A percentile compares a stretch with the other conserved stretches of the same genome.
Evolutionary conservation across 768 basidiomycete species (phyloP).

Genomic region (Leccinum fibrillosum): DNA sequence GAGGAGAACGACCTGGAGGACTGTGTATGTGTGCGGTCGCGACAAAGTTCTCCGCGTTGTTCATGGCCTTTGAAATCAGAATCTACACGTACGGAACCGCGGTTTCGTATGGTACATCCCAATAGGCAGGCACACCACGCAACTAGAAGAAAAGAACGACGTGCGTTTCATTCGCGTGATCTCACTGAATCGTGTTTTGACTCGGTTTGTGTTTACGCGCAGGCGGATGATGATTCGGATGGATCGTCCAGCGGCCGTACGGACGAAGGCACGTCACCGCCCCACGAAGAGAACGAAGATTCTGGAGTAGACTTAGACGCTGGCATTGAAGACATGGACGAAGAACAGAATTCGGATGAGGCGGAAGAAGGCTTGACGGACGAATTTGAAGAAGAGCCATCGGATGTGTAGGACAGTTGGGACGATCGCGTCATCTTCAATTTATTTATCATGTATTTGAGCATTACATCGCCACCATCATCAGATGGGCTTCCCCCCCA

Average conservation of each 20-base stretch:
- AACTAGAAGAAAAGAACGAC: slow-evolving; percentile 83
- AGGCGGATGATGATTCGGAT: slow-evolving; percentile 38
- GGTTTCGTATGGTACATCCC: slow-evolving; percentile 69
- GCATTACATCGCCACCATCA: background rate
- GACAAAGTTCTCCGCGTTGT: background rate
- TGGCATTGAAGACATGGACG: slow-evolving; percentile 42
- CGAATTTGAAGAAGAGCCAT: slow-evolving; percentile 51
- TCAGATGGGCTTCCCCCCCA: background rate
- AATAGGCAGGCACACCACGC: slow-evolving; percentile 69
- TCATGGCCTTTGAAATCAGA: slow-evolving; percentile 37
- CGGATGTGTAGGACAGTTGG: slow-evolving; percentile 12
- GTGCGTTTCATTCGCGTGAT: slow-evolving; percentile 36
- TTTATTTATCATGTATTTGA: background rate
- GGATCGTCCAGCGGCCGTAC: slow-evolving; percentile 32
- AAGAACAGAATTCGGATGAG: slow-evolving; percentile 40
- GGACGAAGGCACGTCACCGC: slow-evolving; percentile 28
- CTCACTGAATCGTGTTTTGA: background rate
- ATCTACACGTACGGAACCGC: slow-evolving; percentile 55
- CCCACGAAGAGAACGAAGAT: slow-evolving; percentile 39
- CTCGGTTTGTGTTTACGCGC: background rate
- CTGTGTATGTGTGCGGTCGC: slow-evolving; percentile 41
- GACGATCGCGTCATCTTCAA: background rate
- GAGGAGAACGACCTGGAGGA: slow-evolving; percentile 83
- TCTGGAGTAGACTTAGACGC: slow-evolving; percentile 36
- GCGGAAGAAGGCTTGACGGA: slow-evolving; percentile 46